phyloP scores from a whole-genome alignment of 2,329 filamentous ascomycete genomes.

The Emericellopsis atlantica region DNA sequence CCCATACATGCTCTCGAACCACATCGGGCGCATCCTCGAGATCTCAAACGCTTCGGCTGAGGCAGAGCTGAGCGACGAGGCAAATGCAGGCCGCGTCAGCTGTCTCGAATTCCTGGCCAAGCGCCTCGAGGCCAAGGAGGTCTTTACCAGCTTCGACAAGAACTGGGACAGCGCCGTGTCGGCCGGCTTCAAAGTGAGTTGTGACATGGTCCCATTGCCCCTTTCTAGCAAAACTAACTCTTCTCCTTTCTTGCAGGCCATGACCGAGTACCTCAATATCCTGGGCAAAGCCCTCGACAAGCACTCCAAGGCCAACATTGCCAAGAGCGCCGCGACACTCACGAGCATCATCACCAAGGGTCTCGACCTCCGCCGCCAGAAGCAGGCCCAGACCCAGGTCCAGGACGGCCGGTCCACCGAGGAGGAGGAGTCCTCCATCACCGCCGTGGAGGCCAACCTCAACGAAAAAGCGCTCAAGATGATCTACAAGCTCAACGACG shows the following conservation, averaged over 20 bases:
- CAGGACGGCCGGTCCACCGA: slow-evolving; percentile 11
- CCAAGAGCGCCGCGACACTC: slow-evolving; percentile 60
- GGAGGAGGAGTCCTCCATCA: slow-evolving; percentile 31
- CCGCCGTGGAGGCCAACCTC: slow-evolving; percentile 48
- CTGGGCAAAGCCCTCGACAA: slow-evolving; percentile 62
- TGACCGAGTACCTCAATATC: slow-evolving; percentile 56
- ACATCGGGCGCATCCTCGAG: slow-evolving; percentile 59
- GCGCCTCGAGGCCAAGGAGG: slow-evolving; percentile 63
- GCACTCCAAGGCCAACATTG: slow-evolving; percentile 65
- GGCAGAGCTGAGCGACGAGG: slow-evolving; percentile 45
- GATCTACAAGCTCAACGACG: slow-evolving; percentile 94
- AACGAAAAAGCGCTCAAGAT: slow-evolving; percentile 72
- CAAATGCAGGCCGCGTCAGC: slow-evolving; percentile 50
- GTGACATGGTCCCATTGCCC: not conserved
- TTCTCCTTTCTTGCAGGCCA: slow-evolving; percentile 31
- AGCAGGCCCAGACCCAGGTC: slow-evolving; percentile 26
- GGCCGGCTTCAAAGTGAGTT: slow-evolving; percentile 48
- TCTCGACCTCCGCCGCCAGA: slow-evolving; percentile 53
- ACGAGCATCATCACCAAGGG: slow-evolving; percentile 48
- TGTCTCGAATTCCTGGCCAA: slow-evolving; percentile 66
- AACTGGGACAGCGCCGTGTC: slow-evolving; percentile 57
- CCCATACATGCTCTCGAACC: slow-evolving; percentile 76
- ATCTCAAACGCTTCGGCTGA: slow-evolving; percentile 63
- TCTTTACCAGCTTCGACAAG: slow-evolving; percentile 59
- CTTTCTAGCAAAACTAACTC: not conserved